Percentiles rank a stretch among this genome's conserved stretches.
Conservation (phyloP, 371 early-diverging fungal species). For the Capillidium heterosporum region DNA sequence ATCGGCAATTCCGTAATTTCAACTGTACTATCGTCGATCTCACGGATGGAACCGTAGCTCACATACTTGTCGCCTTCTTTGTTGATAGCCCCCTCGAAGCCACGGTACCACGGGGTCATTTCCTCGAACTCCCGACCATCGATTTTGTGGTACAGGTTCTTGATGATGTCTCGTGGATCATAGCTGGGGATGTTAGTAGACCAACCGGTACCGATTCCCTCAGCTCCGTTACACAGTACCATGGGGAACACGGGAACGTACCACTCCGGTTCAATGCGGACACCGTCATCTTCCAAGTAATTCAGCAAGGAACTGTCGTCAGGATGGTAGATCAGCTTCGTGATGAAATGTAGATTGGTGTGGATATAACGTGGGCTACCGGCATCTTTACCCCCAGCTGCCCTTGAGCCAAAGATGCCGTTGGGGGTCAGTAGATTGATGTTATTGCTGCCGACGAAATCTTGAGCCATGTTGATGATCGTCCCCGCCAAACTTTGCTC, state of each 20-base stretch:
- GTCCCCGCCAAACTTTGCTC: slow-evolving; percentile 81
- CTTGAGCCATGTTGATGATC: slow-evolving; percentile 94
- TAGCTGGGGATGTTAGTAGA: slow-evolving; percentile 67
- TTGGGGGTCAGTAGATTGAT: slow-evolving; percentile 79
- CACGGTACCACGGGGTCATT: slow-evolving; percentile 96
- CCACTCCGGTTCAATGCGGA: slow-evolving; percentile 93
- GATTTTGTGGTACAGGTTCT: slow-evolving; percentile 79
- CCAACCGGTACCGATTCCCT: slow-evolving; percentile 99
- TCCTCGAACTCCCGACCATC: slow-evolving; percentile 42
- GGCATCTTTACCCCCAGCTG: slow-evolving; percentile 96
- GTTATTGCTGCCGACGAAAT: slow-evolving; percentile 98
- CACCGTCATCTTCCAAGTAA: slow-evolving; percentile 90
- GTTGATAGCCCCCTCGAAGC: slow-evolving; percentile 47
- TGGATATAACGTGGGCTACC: slow-evolving; percentile 97
- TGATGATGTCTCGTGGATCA: slow-evolving; percentile 87
- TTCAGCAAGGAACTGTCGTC: slow-evolving; percentile 80
- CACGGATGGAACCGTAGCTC: slow-evolving; percentile 51
- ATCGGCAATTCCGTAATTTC: slow-evolving; percentile 93
- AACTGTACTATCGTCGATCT: slow-evolving; percentile 54
- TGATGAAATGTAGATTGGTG: slow-evolving; percentile 62
- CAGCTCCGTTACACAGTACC: slow-evolving; percentile 94
- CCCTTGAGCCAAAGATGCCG: slow-evolving; percentile 96
- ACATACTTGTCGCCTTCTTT: slow-evolving; percentile 57
- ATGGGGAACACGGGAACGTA: slow-evolving; percentile 92
- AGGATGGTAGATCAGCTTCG: slow-evolving; percentile 70